Evolutionary conservation across 2,329 filamentous ascomycete genomes (phyloP), one percentile per base, ranked within the genome.

Genomic region (Plenodomus lindquistii): DNA sequence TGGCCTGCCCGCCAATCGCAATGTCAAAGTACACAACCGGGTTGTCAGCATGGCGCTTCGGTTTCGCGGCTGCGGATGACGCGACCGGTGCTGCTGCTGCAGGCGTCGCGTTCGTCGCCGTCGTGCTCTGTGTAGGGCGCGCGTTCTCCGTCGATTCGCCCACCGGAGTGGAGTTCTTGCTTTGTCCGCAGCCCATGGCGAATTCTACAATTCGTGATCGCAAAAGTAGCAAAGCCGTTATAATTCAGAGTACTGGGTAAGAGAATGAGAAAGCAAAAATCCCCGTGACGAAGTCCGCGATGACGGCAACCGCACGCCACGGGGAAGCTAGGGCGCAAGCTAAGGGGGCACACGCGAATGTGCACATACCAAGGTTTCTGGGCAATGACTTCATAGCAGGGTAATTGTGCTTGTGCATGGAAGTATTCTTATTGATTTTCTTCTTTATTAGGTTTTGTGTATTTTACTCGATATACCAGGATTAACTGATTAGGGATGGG

Each of bases 1-100:
- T 67, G 77, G 91, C 86, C 21, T 52, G 39, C 5, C 53, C 53
- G 37, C 54, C 56, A 16, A 57, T 53, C 0, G 48, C 27, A 27
- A 59, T 47, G 18, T 59, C 56, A 20, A 59, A 59, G 39, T 54
- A 59, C 1, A 59, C 54, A 15, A 59, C 24, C 2, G 56, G 56
- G 29, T 59, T 59, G 7, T 55, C 48, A 11, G 46, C 46, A 36
- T 54, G 49, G 15, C 48, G 37, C 17, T 42, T 37, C 9, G 43
- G 21, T 18, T 55, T 55, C 5, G 44, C 55, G 11, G 47, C 41
- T 1, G 38, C 40, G 8, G 17, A n/a, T n/a, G n/a, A n/a, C n/a
- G n/a, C n/a, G n/a, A n/a, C n/a, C n/a, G n/a, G n/a, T n/a, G n/a
- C 35, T 13, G 34, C n/a, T 16, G 29, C 34, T 15, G 21, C 31